A percentile compares a stretch with the other conserved stretches of the same genome.
Conservation (phyloP, 2,329 filamentous ascomycete species). For the Aureobasidium pullulans region DNA sequence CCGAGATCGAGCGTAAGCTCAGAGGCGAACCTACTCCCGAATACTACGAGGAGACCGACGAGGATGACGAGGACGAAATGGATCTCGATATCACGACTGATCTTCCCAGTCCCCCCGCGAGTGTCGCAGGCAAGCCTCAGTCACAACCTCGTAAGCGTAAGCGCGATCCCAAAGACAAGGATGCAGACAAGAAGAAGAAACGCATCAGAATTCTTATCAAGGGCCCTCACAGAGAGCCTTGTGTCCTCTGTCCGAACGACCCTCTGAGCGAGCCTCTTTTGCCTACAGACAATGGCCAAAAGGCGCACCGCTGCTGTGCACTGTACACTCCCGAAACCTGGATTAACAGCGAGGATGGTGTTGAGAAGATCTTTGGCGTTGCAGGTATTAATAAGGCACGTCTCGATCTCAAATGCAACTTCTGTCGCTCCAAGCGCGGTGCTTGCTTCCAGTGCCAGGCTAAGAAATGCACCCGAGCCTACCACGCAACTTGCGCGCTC, state of each 20-base stretch:
- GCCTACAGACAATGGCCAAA: conserved; percentile 76
- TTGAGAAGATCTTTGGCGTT: conserved; percentile 70
- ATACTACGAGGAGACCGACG: conserved; percentile 72
- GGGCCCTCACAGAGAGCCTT: conserved; percentile 66
- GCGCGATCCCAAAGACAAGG: conserved; percentile 43
- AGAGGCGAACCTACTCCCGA: conserved; percentile 75
- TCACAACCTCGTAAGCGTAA: conserved; percentile 60
- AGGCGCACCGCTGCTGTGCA: conserved; percentile 83
- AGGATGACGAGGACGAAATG: conserved; percentile 53
- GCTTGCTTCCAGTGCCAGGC: conserved; percentile 95
- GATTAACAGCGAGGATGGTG: conserved; percentile 58
- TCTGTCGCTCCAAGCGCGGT: conserved; percentile 89
- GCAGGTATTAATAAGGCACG: conserved; percentile 79
- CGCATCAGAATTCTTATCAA: conserved; percentile 70
- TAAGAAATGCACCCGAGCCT: conserved; percentile 87
- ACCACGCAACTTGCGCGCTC: conserved; percentile 90
- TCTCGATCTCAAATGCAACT: conserved; percentile 86
- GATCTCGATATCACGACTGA: conserved; percentile 49
- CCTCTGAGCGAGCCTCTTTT: conserved; percentile 75
- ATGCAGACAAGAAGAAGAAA: conserved; percentile 57
- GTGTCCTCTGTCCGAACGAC: conserved; percentile 87
- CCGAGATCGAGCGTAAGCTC: conserved; percentile 89
- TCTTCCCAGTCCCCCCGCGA: conserved; percentile 70
- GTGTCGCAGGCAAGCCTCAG: conserved; percentile 57
- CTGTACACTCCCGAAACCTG: conserved; percentile 88